These are phyloP conservation scores for Cucumis variabilis DNA, from an alignment of 331 rosid species.

Conservation along the genomic window DNA sequence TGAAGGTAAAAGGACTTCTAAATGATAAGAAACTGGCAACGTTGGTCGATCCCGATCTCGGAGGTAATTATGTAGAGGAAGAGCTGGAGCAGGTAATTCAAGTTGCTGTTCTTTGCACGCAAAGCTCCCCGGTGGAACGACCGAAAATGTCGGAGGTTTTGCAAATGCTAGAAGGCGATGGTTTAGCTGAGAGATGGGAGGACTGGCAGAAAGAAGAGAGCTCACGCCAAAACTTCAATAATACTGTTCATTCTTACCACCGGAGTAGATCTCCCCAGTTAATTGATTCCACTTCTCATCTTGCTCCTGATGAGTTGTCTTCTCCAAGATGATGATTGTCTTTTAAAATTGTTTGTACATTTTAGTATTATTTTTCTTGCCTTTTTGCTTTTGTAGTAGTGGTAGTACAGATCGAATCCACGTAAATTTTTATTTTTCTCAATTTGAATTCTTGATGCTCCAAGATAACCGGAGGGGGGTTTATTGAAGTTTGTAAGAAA, in stretches of 20 bases:
- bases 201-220: conserved; percentile 87
- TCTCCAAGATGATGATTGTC: conserved; percentile 75
- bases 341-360: neutral
- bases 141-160: conserved; percentile 96
- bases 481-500: no score
- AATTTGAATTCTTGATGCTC: no score
- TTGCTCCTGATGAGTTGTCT: conserved; percentile 79
- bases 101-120: conserved; percentile 91
- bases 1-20: conserved; percentile 82
- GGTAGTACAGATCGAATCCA: no score
- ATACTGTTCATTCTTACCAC: conserved; percentile 37
- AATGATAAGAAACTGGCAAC: conserved; percentile 77
- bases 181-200: conserved; percentile 59
- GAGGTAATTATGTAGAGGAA: conserved; percentile 57
- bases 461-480: no score
- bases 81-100: conserved; percentile 84
- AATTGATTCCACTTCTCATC: conserved; percentile 68
- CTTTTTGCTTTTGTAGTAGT: no score
- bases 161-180: conserved; percentile 86
- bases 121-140: conserved; percentile 72
- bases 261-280: conserved; percentile 41
- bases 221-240: conserved; percentile 54
- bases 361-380: no score
- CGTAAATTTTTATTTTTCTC: no score
- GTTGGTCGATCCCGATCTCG: conserved; percentile 73